Evolutionary conservation across 108 stramenopile genomes (phyloP).

Genomic region (Bacterosira constricta): DNA sequence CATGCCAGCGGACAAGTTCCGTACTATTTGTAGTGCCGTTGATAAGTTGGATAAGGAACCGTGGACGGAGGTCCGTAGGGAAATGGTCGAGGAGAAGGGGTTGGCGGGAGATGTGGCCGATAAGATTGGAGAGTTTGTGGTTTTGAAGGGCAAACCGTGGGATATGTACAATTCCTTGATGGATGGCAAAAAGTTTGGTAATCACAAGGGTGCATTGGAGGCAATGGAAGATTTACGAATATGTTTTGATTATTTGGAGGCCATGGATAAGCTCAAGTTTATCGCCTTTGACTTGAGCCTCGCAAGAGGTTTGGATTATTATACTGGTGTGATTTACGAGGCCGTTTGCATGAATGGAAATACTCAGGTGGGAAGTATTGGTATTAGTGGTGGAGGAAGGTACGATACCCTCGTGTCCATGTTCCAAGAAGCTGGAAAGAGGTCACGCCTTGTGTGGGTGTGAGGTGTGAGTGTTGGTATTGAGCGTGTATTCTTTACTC

Average conservation of each 20-base stretch:
- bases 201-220: constrained; percentile 69
- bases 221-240: constrained; percentile 87
- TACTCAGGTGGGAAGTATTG: constrained; percentile 89
- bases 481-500: constrained; percentile 92
- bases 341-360: constrained; percentile 80
- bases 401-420: constrained; percentile 94
- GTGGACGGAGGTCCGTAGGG: constrained; percentile 82
- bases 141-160: constrained; percentile 67
- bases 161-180: constrained; percentile 69
- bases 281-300: constrained; percentile 87
- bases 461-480: constrained; percentile 92
- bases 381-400: constrained; percentile 91
- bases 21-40: constrained; percentile 90
- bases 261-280: constrained; percentile 76
- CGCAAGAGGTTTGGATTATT: constrained; percentile 93
- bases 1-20: constrained; percentile 86
- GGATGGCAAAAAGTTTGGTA: constrained; percentile 64
- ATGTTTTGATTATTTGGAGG: constrained; percentile 89
- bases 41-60: constrained; percentile 95
- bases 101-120: constrained; percentile 79
- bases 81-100: constrained; percentile 91
- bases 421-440: constrained; percentile 85
- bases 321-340: constrained; percentile 95
- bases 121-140: constrained; percentile 84
- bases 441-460: constrained; percentile 90